Percentiles rank a stretch among this genome's conserved stretches.
Evolutionary conservation across 1,284 basidiomycete species (phyloP).

Genomic region (Athelia psychrophila): DNA sequence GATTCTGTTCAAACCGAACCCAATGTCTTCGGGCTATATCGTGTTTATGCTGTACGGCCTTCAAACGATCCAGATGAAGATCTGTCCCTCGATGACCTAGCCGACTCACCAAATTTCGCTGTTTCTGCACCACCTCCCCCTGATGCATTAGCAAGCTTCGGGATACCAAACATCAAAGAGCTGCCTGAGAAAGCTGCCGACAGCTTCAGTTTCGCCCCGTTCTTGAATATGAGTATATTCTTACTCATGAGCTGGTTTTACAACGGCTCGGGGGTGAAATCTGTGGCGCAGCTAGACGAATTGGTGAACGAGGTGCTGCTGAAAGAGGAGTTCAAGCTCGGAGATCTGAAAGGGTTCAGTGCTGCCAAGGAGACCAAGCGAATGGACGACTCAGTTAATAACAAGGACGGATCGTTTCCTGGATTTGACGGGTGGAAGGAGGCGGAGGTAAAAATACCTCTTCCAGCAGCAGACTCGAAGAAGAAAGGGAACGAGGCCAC

Average conservation of each 20-base stretch:
- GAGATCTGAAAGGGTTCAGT: conserved; percentile 16
- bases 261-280: conserved; percentile 19
- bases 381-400: conserved; percentile 10
- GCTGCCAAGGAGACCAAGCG: conserved; percentile 7
- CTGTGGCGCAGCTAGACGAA: conserved; percentile 19
- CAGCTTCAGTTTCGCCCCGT: conserved; percentile 19
- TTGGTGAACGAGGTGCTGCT: conserved; percentile 28
- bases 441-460: conserved; percentile 16
- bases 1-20: not conserved
- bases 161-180: not conserved
- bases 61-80: not conserved
- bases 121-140: not conserved
- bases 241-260: conserved; percentile 28
- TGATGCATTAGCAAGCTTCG: not conserved
- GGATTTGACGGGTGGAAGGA: conserved; percentile 21
- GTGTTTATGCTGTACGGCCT: not conserved
- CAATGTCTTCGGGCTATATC: not conserved
- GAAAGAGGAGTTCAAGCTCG: conserved; percentile 15
- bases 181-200: not conserved
- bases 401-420: not conserved
- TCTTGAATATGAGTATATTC: conserved; percentile 22
- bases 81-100: not conserved
- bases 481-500: conserved; percentile 15
- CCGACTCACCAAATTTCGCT: not conserved
- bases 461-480: conserved; percentile 14